Evolutionary conservation across 805 yeast species (phyloP).

Genomic region (Kodamaea sagamina): DNA sequence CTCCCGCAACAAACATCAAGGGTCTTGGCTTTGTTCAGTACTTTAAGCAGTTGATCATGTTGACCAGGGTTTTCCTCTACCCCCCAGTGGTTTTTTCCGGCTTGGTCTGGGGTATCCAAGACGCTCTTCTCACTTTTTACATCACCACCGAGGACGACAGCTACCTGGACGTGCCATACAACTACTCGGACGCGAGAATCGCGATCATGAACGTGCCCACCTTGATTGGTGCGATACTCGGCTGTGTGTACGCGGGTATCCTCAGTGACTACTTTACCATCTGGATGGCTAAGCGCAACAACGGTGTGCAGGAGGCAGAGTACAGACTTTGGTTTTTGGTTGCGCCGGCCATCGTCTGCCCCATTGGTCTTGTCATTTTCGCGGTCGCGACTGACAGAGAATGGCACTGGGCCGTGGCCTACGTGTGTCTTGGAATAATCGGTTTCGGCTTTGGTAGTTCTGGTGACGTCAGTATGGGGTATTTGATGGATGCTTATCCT

Average conservation of each 20-base stretch:
- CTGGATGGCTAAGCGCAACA: constrained; percentile 60
- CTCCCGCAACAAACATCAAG: constrained; percentile 57
- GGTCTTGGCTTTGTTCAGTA: constrained; percentile 73
- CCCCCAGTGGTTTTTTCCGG: constrained; percentile 70
- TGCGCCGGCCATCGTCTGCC: constrained; percentile 58
- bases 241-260: constrained; percentile 65
- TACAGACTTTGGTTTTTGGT: constrained; percentile 59
- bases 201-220: constrained; percentile 77
- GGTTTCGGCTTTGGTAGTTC: constrained; percentile 73
- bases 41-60: constrained; percentile 48
- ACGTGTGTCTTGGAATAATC: constrained; percentile 62
- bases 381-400: constrained; percentile 62
- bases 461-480: constrained; percentile 70
- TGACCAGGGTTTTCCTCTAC: constrained; percentile 58
- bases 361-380: constrained; percentile 63
- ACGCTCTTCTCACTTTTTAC: constrained; percentile 73
- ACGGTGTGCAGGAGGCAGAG: constrained; percentile 67
- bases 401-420: constrained; percentile 56
- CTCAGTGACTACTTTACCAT: constrained; percentile 61
- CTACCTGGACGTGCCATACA: constrained; percentile 67
- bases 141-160: constrained; percentile 70
- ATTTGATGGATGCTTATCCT: constrained; percentile 68
- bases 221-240: constrained; percentile 63
- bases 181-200: constrained; percentile 63
- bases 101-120: constrained; percentile 79